phyloP scores from a whole-genome alignment of 345 rosid species.

The Moricandia arvensis region DNA sequence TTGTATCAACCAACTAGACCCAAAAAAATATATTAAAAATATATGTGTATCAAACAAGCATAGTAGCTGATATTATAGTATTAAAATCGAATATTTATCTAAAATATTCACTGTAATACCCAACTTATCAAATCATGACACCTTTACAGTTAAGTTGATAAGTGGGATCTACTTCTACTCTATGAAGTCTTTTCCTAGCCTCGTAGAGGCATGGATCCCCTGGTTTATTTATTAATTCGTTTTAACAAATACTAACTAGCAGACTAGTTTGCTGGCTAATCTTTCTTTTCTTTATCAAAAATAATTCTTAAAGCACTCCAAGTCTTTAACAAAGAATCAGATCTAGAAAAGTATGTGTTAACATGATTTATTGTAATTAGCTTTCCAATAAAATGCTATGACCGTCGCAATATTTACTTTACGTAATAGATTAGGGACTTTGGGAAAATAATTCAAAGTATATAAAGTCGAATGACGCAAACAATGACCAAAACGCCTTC shows the following conservation, averaged over 20 bases:
- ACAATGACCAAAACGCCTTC: slow-evolving; percentile 33
- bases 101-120: slow-evolving; percentile 5
- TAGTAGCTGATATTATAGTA: not conserved
- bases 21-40: too few species aligned
- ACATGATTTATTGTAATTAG: slow-evolving; percentile 7
- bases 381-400: not conserved
- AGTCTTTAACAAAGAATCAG: slow-evolving; percentile 19
- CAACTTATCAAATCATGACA: slow-evolving; percentile 27
- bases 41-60: not conserved
- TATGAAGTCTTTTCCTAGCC: slow-evolving; percentile 22
- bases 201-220: slow-evolving; percentile 29
- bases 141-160: slow-evolving; percentile 39
- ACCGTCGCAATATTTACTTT: not conserved
- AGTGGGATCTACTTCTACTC: slow-evolving; percentile 25
- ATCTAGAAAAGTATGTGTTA: slow-evolving; percentile 19
- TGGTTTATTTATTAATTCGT: not conserved
- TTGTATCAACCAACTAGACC: too few species aligned
- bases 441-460: not conserved
- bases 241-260: not conserved
- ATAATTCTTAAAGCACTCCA: not conserved
- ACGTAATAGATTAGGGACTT: not conserved
- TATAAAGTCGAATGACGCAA: slow-evolving; percentile 28
- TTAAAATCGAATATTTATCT: not conserved
- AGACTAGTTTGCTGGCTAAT: slow-evolving; percentile 13
- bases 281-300: slow-evolving; percentile 17